phyloP scores from a whole-genome alignment of 2,329 filamentous ascomycete species.

The Diaporthe ilicicola region DNA sequence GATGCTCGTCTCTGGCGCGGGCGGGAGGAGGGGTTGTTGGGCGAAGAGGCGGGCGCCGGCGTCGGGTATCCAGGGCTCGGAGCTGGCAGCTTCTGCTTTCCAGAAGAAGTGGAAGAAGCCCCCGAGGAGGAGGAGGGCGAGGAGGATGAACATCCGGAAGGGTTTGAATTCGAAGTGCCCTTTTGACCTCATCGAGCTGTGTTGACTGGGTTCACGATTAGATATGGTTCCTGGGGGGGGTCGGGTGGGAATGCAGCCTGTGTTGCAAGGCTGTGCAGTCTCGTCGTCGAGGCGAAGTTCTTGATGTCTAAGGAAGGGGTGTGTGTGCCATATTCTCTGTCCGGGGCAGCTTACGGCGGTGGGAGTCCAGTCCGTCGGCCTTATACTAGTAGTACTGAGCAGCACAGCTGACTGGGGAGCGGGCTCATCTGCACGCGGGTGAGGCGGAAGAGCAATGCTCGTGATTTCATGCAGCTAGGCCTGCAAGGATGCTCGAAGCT shows the following conservation, averaged over 20 bases:
- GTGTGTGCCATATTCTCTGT: neutral
- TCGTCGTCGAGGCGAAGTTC: neutral
- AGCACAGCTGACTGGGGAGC: slow-evolving; percentile 5
- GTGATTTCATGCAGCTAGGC: slow-evolving; percentile 19
- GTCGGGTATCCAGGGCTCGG: slow-evolving; percentile 60
- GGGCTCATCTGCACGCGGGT: neutral
- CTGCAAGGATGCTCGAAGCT: slow-evolving; percentile 3
- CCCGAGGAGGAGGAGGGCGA: slow-evolving; percentile 47
- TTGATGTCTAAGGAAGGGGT: neutral
- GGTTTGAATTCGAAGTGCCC: slow-evolving; percentile 29
- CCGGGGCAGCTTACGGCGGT: neutral
- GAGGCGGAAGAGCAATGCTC: neutral
- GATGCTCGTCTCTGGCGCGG: slow-evolving; percentile 53
- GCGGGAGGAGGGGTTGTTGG: slow-evolving; percentile 55
- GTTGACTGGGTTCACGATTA: neutral
- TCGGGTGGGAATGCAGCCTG: neutral
- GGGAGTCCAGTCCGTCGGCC: slow-evolving; percentile 2
- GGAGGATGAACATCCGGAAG: slow-evolving; percentile 47
- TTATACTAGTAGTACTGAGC: slow-evolving; percentile 8
- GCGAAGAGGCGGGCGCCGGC: slow-evolving; percentile 54
- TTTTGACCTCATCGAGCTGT: slow-evolving; percentile 26
- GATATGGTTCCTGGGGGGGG: neutral
- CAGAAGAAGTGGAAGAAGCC: slow-evolving; percentile 53
- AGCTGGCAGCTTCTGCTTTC: slow-evolving; percentile 53
- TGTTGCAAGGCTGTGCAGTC: neutral